These are phyloP conservation scores for Ganoderma multipileum DNA, from an alignment of 1,284 basidiomycete species.

Conservation along the genomic window DNA sequence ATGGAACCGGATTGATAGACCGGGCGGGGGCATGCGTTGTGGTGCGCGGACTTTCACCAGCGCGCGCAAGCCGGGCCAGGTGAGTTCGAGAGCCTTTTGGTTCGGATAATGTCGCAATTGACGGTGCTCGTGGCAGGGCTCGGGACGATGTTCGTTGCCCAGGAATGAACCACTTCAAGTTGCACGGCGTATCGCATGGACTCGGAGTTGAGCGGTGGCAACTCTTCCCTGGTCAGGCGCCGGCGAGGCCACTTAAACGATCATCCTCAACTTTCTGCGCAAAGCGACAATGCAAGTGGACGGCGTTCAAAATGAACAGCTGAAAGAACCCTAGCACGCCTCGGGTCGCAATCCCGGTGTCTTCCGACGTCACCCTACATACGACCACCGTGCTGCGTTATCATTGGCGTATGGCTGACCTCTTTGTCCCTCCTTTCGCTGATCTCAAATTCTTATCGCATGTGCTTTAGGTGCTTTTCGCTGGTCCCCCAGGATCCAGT, in stretches of 20 bases:
- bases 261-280: background rate
- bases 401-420: background rate
- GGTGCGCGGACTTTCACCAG: background rate
- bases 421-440: constrained; percentile 3
- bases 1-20: background rate
- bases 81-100: background rate
- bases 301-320: constrained; percentile 1
- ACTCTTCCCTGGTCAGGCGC: too few species aligned
- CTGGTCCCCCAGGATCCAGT: background rate
- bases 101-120: background rate
- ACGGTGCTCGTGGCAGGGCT: background rate
- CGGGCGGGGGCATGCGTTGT: background rate
- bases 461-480: background rate
- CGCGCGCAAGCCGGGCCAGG: background rate
- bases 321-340: background rate
- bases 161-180: background rate
- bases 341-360: background rate
- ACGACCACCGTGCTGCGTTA: background rate
- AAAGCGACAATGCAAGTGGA: background rate
- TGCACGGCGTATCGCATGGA: background rate
- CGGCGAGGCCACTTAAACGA: background rate
- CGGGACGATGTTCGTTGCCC: background rate
- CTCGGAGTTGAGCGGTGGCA: background rate
- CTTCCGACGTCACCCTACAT: background rate
- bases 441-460: background rate